Base-by-base conservation (phyloP, 2,329 filamentous ascomycete genomes). In the Fusarium tricinctum region DNA sequence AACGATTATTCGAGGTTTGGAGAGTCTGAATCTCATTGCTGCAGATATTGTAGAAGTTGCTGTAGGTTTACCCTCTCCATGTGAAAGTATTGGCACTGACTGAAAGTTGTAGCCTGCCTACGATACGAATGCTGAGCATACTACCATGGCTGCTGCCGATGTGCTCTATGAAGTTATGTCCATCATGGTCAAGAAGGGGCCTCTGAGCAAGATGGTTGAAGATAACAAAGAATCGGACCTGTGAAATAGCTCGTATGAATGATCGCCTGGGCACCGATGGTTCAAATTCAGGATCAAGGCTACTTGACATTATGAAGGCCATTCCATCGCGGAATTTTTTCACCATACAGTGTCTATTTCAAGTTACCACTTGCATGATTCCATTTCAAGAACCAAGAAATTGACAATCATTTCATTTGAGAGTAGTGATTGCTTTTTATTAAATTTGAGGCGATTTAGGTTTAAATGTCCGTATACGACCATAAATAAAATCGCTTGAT, bases 131-230 rank as follows among this genome's bases (percentile, higher is more conserved):
- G 89, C 90, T 2, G 89, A 92, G 79, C 82, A 88, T 67, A 92
- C 89, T 2, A 91, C 89, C n/a, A 92, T 92, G 89, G 89, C 89
- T 2, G 89, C 89, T 4, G 89, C 89, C 6, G 79, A 94, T 78
- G 86, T 87, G 0, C 79, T 94, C 20, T 94, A 91, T 74, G 91
- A 95, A 78, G 87, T 94, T 47, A 91, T 94, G 86, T 92, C 88
- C 14, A 84, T 94, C 63, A 94, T 94, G 91, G 91, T 93, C 17
- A 92, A 93, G 84, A 89, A 89, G 72, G 92, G 91, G 0, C 90
- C 91, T 0, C 80, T 93, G 67, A 90, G 85, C 71, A 76, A 82
- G 38, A 82, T 83, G 77, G 66, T 80, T 14, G 45, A 61, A 2
- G 48, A 51, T 0, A 58, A 64, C 26, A 61, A 69, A 13, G 40